These are phyloP conservation scores for Triadica sebifera DNA, from an alignment of 345 rosid species.

Conservation along the genomic window DNA sequence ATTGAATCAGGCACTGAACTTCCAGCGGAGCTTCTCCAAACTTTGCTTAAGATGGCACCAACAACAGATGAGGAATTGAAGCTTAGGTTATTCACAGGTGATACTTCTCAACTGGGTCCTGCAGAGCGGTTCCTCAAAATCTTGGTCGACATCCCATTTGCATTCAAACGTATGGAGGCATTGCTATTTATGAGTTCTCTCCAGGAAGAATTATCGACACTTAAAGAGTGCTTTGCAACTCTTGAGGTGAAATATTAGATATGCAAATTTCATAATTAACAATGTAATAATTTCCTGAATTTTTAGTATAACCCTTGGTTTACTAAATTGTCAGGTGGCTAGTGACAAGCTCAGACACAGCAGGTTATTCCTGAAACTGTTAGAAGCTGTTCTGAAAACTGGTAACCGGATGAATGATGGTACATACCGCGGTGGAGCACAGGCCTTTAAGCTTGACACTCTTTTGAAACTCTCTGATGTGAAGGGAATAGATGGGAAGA, in stretches of 20 bases:
- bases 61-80: conserved; percentile 32
- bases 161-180: conserved; percentile 29
- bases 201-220: conserved; percentile 24
- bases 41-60: conserved; percentile 33
- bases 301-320: neutral
- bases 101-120: conserved; percentile 22
- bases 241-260: conserved; percentile 24
- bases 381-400: conserved; percentile 95
- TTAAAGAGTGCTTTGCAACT: conserved; percentile 24
- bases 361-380: conserved; percentile 73
- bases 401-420: conserved; percentile 97
- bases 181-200: conserved; percentile 25
- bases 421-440: conserved; percentile 88
- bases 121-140: conserved; percentile 34
- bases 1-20: conserved; percentile 26
- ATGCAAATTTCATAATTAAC: neutral
- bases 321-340: conserved; percentile 55
- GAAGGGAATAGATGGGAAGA: conserved; percentile 91
- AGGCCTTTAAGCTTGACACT: conserved; percentile 87
- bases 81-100: conserved; percentile 22
- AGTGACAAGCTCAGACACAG: conserved; percentile 69
- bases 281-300: neutral
- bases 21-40: conserved; percentile 28
- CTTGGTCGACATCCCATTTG: conserved; percentile 32
- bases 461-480: conserved; percentile 90